These are phyloP conservation scores for Syncephalis plumigaleata DNA, from an alignment of 371 early-diverging fungal genomes.

Conservation along the genomic window DNA sequence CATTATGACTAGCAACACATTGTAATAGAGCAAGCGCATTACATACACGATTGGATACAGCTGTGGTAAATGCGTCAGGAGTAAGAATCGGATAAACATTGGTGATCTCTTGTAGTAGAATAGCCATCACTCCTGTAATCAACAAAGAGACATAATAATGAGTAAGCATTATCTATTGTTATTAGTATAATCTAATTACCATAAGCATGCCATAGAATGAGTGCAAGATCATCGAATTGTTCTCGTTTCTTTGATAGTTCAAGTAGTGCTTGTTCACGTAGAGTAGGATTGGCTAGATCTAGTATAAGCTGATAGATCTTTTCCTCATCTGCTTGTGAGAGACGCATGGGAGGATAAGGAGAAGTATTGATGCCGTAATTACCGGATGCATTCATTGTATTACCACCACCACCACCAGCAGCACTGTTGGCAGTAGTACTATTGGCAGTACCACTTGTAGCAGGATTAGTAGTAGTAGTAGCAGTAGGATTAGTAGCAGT, in stretches of 20 bases:
- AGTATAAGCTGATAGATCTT: conserved; percentile 75
- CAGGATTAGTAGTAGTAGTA: too few species aligned
- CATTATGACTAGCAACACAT: conserved; percentile 86
- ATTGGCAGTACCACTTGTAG: too few species aligned
- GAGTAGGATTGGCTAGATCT: conserved; percentile 57
- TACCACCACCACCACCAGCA: too few species aligned
- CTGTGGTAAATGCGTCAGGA: conserved; percentile 46
- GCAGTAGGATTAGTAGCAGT: too few species aligned
- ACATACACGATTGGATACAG: conserved; percentile 85
- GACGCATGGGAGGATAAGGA: too few species aligned
- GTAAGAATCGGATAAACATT: conserved; percentile 75
- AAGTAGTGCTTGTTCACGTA: conserved; percentile 73
- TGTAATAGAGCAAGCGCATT: conserved; percentile 92
- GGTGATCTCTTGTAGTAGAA: conserved; percentile 86
- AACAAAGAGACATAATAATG: background rate
- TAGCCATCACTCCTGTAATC: conserved; percentile 68
- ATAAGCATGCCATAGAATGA: conserved; percentile 91
- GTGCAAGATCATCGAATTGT: conserved; percentile 83
- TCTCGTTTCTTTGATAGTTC: conserved; percentile 90
- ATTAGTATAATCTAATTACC: conserved; percentile 22
- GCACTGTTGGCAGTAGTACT: too few species aligned
- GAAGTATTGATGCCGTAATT: too few species aligned
- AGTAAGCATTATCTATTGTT: background rate
- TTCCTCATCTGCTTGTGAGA: conserved; percentile 37
- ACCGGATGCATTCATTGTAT: too few species aligned